Evolutionary conservation across 139 green algal species (phyloP), one percentile per base, ranked within the genome.

Genomic region (Pleodorina starrii): DNA sequence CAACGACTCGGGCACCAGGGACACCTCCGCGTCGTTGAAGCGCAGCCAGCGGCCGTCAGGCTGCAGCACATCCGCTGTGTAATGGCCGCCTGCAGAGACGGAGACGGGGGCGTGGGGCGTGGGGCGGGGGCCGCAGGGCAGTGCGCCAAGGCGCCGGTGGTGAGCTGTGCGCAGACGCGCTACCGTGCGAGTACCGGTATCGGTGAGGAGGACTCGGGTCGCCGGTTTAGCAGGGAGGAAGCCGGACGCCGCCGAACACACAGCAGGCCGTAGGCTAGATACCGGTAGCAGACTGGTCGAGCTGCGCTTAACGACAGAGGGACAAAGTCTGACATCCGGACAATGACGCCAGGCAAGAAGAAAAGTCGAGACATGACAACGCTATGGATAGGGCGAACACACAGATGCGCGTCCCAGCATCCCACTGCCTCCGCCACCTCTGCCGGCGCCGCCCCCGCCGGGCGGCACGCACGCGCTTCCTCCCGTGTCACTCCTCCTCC

Each of bases 31-130:
- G 72, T 98, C 96, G 73, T 98, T 96, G 86, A 98, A 97, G 36
- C 92, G 94, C 82, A 97, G 88, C 95, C 96, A 98, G 23, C 80
- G 71, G 63, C 90, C 93, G 68, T 94, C 90, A 1, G 87, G 86
- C 92, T 98, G 96, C 40, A 90, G 90, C 69, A 96, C 96, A 68
- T 98, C 94, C 2, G 96, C 91, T 0, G 95, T 98, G 94, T 98
- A 98, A 85, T 98, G 96, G n/a, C 96, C 93, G 46, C 90, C 93
- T 94, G 93, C 71, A 40, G 87, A 29, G 14, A 9, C 4, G 48
- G 21, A 3, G 38, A 38, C 1, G 69, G 5, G 29, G 54, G 54
- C 14, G 17, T 51, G n/a, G 42, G 48, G 25, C 19, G 51, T 57
- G n/a, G n/a, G n/a, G n/a, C n/a, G n/a, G n/a, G n/a, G n/a, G n/a